phyloP scores from a whole-genome alignment of 495 filamentous ascomycete species.

The Penicillium nucicola region DNA sequence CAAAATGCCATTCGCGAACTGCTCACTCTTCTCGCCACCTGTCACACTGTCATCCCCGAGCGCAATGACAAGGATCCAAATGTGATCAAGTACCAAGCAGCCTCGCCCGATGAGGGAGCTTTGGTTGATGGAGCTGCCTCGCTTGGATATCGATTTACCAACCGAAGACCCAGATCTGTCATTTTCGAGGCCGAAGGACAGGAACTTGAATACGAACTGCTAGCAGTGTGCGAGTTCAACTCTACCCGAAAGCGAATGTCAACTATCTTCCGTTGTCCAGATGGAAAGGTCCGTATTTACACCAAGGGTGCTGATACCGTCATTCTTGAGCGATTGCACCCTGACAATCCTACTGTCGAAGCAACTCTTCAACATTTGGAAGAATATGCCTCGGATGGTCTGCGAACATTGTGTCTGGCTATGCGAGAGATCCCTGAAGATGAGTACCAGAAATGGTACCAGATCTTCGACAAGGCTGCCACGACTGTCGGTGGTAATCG shows the following conservation, averaged over 20 bases:
- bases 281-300: slow-evolving; percentile 90
- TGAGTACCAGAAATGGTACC: slow-evolving; percentile 85
- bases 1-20: slow-evolving; percentile 82
- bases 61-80: slow-evolving; percentile 67
- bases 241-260: slow-evolving; percentile 98
- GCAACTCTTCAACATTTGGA: slow-evolving; percentile 88
- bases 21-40: slow-evolving; percentile 80
- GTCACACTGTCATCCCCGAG: slow-evolving; percentile 98
- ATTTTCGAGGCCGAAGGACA: slow-evolving; percentile 70
- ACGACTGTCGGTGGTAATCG: slow-evolving; percentile 92
- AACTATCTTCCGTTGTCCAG: slow-evolving; percentile 91
- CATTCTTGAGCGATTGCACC: slow-evolving; percentile 80
- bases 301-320: slow-evolving; percentile 98
- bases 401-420: slow-evolving; percentile 91
- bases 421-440: slow-evolving; percentile 91
- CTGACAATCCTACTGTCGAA: slow-evolving; percentile 81
- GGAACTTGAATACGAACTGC: slow-evolving; percentile 79
- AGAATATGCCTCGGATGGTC: slow-evolving; percentile 95
- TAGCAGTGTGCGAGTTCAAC: slow-evolving; percentile 98
- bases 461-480: slow-evolving; percentile 82
- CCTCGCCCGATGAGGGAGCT: slow-evolving; percentile 95
- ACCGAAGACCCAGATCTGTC: slow-evolving; percentile 83
- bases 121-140: slow-evolving; percentile 86
- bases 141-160: slow-evolving; percentile 85
- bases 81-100: slow-evolving; percentile 94